Evolutionary conservation across 2,329 filamentous ascomycete genomes (phyloP), one percentile per base, ranked within the genome.

Genomic region (Calonectria multiphialidica): DNA sequence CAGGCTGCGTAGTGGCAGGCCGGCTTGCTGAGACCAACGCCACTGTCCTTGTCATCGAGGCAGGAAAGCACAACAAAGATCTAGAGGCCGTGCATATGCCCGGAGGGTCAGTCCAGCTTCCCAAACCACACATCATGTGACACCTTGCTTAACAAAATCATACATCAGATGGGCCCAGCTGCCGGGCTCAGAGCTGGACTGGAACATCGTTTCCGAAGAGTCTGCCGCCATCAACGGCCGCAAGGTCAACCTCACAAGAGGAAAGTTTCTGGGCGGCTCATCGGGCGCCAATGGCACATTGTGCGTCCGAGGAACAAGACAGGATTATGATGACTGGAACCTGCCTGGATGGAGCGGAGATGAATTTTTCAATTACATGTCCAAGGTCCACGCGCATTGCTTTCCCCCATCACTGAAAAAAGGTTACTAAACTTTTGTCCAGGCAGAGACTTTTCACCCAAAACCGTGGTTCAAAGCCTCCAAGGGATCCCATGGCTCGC

Each of bases 381-480:
- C 81, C 50, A 91, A 90, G 86, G 86, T 88, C 42, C 42, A 0
- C 35, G 2, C 9, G n/a, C 9, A 5, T 30, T 2, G 8, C 15
- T 42, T 23, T 7, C 61, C 23, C 44, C 40, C 16, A 50, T 30
- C 15, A 18, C n/a, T 28, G 12, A 5, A 12, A 30, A 16, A 7
- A 23, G 33, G 67, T 53, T 55, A 35, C 47, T 57, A 18, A 57
- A 16, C n/a, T 49, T 40, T 9, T 35, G 2, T n/a, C 1, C 55
- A 84, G 88, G 84, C 88, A 2, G 90, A 92, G 74, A 89, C 87
- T 2, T 92, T 92, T 75, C 88, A 91, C 70, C 76, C 81, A 28
- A 91, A 91, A 76, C 81, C 87, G 25, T 91, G 89, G 89, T 90
- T 91, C 79, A 78, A 89, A 44, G 86, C 85, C 2, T 83, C 86